Base-by-base conservation (phyloP, 306 rosid genomes). In the Phaseolus lunatus region DNA sequence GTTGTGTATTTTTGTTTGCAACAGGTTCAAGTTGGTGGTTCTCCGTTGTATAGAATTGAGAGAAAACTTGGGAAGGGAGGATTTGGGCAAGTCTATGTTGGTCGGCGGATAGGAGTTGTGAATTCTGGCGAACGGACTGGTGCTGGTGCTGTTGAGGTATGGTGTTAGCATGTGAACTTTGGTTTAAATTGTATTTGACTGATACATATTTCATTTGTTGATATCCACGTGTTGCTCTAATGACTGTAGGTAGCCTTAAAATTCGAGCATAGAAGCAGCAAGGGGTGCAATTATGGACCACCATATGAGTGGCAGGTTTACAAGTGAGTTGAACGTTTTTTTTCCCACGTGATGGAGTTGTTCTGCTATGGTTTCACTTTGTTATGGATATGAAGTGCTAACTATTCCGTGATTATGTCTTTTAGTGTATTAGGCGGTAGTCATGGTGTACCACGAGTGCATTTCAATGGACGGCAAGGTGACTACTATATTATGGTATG, bases 231-330 rank as follows among this genome's bases (percentile, higher is more conserved):
- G 14, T 78, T 75, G 62, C 26, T 62, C 14, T 15, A 23, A 15
- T 75, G 72, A 57, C 26, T 59, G 52, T 81, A 96, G 99, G 98
- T 96, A 80, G 99, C 99, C 29, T 89, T 96, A 71, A 96, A 96
- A 84, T 91, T 96, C 7, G 99, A 96, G 88, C 98, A 92, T 78
- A 86, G 87, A 87, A 96, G 84, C 75, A 92, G 99, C 84, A 92
- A 92, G 84, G 99, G 99, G 41, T 96, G 99, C 75, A 92, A 86
- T 76, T 88, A 87, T 74, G 98, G 97, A 75, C 96, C 99, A 18
- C 99, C 99, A 9, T 82, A 86, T 39, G 99, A 96, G 83, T 96
- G 99, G 99, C 93, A 92, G 78, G 97, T 96, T 22, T 96, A 96
- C 91, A 90, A 75, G 99, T 96, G 84, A 85, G 99, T 81, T 33